These are phyloP conservation scores for Potentilla sterilis DNA, from an alignment of 306 rosid genomes.

Conservation along the genomic window DNA sequence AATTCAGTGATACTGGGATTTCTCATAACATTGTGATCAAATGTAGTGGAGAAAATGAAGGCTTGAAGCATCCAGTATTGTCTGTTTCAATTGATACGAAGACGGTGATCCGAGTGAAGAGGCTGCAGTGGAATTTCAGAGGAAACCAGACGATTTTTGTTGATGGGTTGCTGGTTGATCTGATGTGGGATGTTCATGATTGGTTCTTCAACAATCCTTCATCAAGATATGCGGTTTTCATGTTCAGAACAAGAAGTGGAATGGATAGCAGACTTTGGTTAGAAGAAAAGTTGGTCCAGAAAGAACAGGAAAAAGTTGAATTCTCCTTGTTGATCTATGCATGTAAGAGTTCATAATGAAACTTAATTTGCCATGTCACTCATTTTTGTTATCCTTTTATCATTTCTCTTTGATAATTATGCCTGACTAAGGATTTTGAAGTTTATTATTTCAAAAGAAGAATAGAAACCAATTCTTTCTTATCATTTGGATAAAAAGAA, in stretches of 20 bases:
- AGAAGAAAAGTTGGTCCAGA: constrained; percentile 59
- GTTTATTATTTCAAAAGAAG: constrained; percentile 27
- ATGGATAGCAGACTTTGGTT: constrained; percentile 87
- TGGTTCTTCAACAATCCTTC: constrained; percentile 69
- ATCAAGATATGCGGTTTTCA: constrained; percentile 67
- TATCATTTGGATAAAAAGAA: constrained; percentile 14
- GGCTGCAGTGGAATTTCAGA: constrained; percentile 89
- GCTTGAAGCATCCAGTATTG: constrained; percentile 43
- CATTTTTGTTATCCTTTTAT: constrained; percentile 1
- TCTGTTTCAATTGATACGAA: constrained; percentile 68
- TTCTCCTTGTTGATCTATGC: constrained; percentile 92
- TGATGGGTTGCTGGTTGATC: constrained; percentile 85
- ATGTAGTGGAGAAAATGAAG: constrained; percentile 60
- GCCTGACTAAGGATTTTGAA: not conserved
- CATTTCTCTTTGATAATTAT: constrained; percentile 10
- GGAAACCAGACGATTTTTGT: constrained; percentile 86
- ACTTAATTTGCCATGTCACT: not conserved
- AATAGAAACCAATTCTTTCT: constrained; percentile 31
- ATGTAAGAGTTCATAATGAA: constrained; percentile 57
- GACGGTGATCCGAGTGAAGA: constrained; percentile 78
- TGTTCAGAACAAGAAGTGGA: constrained; percentile 84
- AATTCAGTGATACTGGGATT: constrained; percentile 61
- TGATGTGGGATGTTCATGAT: constrained; percentile 93
- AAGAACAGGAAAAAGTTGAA: constrained; percentile 47
- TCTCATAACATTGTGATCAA: constrained; percentile 65